phyloP scores from a whole-genome alignment of 805 yeast species.

The Isabelozyma rhagii region DNA sequence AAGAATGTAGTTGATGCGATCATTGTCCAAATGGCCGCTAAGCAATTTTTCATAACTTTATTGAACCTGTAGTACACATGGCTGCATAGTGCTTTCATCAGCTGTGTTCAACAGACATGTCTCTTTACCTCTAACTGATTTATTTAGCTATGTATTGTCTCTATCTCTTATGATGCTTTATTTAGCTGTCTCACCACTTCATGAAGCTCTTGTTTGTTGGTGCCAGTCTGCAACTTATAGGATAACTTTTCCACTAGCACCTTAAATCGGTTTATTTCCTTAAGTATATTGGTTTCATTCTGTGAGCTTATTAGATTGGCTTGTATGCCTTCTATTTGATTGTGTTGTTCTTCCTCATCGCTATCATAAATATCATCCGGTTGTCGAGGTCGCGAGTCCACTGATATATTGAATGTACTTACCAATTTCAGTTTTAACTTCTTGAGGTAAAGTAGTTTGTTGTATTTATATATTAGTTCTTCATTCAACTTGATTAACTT shows the following conservation, averaged over 20 bases:
- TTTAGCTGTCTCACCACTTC: not conserved
- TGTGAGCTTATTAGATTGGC: conserved; percentile 5
- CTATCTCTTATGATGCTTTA: not conserved
- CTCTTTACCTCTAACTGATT: too few relatives aligned
- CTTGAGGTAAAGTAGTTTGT: conserved; percentile 27
- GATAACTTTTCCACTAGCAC: conserved; percentile 23
- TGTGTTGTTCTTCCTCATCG: conserved; percentile 13
- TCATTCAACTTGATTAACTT: conserved; percentile 13
- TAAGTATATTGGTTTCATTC: conserved; percentile 4
- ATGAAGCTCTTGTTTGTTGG: not conserved
- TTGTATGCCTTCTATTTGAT: conserved; percentile 3
- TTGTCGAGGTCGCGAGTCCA: not conserved
- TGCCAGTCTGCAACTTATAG: conserved; percentile 3
- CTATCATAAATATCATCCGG: conserved; percentile 11
- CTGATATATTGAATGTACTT: not conserved
- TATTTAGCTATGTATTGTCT: too few relatives aligned
- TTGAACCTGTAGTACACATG: too few relatives aligned
- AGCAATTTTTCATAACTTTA: too few relatives aligned
- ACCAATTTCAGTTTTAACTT: conserved; percentile 8
- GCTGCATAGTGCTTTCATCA: too few relatives aligned
- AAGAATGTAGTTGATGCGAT: not conserved
- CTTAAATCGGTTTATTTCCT: conserved; percentile 23
- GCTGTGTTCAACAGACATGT: too few relatives aligned
- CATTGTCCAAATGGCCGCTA: too few relatives aligned
- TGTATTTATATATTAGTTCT: conserved; percentile 20